Conservation (phyloP, 2,329 filamentous ascomycete species). For the Emergomyces pasteurianus region DNA sequence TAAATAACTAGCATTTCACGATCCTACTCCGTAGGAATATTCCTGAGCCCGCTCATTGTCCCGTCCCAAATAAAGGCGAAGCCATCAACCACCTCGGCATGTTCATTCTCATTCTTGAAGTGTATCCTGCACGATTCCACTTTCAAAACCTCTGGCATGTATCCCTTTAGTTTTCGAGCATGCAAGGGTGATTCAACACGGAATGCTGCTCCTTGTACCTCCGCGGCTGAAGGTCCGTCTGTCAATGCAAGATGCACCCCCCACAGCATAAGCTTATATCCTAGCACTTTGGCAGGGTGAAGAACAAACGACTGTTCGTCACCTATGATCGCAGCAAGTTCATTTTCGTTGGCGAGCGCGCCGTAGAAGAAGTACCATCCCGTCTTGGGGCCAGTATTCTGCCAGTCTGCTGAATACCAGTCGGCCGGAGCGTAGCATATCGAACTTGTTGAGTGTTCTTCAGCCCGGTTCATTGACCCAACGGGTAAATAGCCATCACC, state of each 20-base stretch:
- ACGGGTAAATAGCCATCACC: background rate
- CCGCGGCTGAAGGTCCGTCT: conserved; percentile 1
- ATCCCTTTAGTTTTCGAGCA: conserved; percentile 2
- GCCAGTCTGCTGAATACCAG: conserved; percentile 6
- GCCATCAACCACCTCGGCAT: background rate
- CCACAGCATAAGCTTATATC: conserved; percentile 6
- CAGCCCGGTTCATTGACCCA: background rate
- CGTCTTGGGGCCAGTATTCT: background rate
- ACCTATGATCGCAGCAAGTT: conserved; percentile 4
- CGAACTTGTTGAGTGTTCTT: background rate
- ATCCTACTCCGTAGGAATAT: background rate
- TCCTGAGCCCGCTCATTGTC: background rate
- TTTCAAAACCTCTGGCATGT: background rate
- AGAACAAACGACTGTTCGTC: background rate
- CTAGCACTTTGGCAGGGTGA: conserved; percentile 3
- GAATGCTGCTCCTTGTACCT: conserved; percentile 3
- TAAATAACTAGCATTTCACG: no score
- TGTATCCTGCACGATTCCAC: background rate
- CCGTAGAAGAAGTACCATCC: conserved; percentile 14
- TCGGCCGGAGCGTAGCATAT: conserved; percentile 4
- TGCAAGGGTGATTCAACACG: conserved; percentile 1
- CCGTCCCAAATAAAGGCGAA: conserved; percentile 4
- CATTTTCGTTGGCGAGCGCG: conserved; percentile 4
- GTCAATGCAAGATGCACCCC: conserved; percentile 5
- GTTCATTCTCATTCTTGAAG: background rate